Base-by-base conservation (phyloP, 2,329 filamentous ascomycete genomes). In the Aschersonia sp. region DNA sequence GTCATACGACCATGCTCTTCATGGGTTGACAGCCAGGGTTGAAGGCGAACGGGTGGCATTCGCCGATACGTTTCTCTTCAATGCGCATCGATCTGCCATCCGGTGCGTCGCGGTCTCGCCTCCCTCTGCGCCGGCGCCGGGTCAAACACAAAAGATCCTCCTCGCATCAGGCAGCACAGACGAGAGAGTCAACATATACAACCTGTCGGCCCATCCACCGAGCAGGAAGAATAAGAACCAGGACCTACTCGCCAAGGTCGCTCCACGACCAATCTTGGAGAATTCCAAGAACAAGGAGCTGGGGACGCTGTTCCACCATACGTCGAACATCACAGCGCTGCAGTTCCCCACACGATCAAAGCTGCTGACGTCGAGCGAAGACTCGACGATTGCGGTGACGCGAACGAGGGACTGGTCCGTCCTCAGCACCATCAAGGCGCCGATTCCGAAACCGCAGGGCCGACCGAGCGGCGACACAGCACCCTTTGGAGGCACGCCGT, bases 141-240 rank as follows among this genome's bases (percentile, higher is more conserved):
- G 72, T 53, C 81, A 83, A 63, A 67, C 70, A n/a, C 83, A 87
- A 60, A 95, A 92, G 62, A 76, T 95, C 45, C 82, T 92, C 55
- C 78, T 98, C 45, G 92, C 92, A 10, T 94, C 85, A 8, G 92
- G 92, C 55, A 84, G 85, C 63, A 94, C 87, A 30, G 92, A 98
- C 65, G 88, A 95, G 67, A 81, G 87, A 52, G 86, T 98, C 68
- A 95, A 98, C 61, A 75, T 98, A 47, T 98, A 95, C 72, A 87
- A 82, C 51, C 71, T 98, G 48, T 94, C 89, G 10, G 80, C 74
- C 30, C 78, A 80, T 55, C 78, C 78, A 47, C 79, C 75, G 49
- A 74, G 63, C 56, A 67, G 66, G 53, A 79, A 69, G 60, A 75
- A 77, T 45, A 79, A 69, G 60, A 75, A 77, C 45, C 66, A 37